Evolutionary conservation across 208 protist species (phyloP), one percentile per base, ranked within the genome.

Genomic region (Crithidia expoeki): DNA sequence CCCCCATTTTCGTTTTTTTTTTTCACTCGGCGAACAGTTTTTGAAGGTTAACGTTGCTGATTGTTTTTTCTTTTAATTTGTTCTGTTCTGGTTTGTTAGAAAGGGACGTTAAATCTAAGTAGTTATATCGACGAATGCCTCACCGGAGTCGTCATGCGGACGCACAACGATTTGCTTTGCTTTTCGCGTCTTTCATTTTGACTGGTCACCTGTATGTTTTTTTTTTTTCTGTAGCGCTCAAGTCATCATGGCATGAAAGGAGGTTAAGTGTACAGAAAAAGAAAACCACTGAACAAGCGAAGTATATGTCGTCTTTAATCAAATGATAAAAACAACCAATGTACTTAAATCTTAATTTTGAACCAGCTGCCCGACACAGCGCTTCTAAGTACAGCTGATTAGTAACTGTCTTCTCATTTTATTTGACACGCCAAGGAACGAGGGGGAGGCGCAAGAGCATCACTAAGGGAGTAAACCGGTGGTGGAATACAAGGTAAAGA

Each of bases 51-150:
- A 9, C 4, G 23, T 14, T 33, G 10, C 30, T 10, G 6, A 21
- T 42, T 10, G 7, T 36, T 53, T n/a, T 23, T 19, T 71, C 21
- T 58, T 60, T 66, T 50, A 36, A 52, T 72, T 66, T 66, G 4
- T 42, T 66, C 25, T 53, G 17, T 53, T 25, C 17, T 53, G 3
- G 10, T 34, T 46, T 58, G 27, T 42, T 61, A 61, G 56, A 61
- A 61, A 32, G 56, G n/a, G 56, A 61, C 17, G 16, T 32, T 61
- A 61, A 61, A 16, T 49, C 30, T 30, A 32, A 47, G 11, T 61
- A 61, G 33, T 33, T 61, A 47, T 61, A 61, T 47, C 36, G 56
- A 28, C 21, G 23, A 32, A 30, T 7, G 23, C 56, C 56, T 28
- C 23, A 21, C 34, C 11, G 56, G 34, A 49, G 21, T 32, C 36